phyloP scores from a whole-genome alignment of 805 yeast species.

The Kuraishia capsulata region DNA sequence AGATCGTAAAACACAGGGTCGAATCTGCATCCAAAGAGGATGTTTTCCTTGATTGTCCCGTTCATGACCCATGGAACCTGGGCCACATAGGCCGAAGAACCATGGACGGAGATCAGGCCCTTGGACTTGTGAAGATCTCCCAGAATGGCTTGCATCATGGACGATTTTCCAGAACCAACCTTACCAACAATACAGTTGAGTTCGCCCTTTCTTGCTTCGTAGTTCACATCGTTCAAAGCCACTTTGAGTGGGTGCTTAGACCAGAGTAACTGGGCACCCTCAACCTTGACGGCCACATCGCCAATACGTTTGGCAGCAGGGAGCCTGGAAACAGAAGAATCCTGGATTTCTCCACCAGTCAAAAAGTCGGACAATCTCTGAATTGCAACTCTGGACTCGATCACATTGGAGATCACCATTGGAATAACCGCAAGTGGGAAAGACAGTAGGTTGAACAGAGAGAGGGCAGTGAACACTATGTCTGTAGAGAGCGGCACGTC shows the following conservation, averaged over 20 bases:
- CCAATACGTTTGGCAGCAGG: slow-evolving; percentile 44
- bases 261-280: slow-evolving; percentile 72
- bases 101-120: slow-evolving; percentile 67
- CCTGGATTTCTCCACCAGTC: slow-evolving; percentile 70
- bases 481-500: slow-evolving; percentile 73
- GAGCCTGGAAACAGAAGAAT: slow-evolving; percentile 56
- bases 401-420: slow-evolving; percentile 72
- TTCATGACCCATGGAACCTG: slow-evolving; percentile 96
- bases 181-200: slow-evolving; percentile 80
- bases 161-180: slow-evolving; percentile 88
- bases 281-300: slow-evolving; percentile 53
- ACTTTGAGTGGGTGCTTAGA: slow-evolving; percentile 64
- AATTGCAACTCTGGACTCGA: slow-evolving; percentile 84
- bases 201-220: slow-evolving; percentile 64
- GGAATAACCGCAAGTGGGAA: slow-evolving; percentile 94
- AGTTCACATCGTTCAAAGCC: slow-evolving; percentile 55
- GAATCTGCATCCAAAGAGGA: slow-evolving; percentile 74
- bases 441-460: slow-evolving; percentile 77
- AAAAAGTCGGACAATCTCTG: slow-evolving; percentile 68
- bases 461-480: slow-evolving; percentile 82
- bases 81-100: slow-evolving; percentile 80
- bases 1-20: slow-evolving; percentile 73
- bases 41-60: slow-evolving; percentile 81
- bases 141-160: slow-evolving; percentile 66
- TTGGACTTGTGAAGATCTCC: slow-evolving; percentile 75